These are phyloP conservation scores for Metschnikowia kunwiensis DNA, from an alignment of 805 yeast genomes.

Conservation along the genomic window DNA sequence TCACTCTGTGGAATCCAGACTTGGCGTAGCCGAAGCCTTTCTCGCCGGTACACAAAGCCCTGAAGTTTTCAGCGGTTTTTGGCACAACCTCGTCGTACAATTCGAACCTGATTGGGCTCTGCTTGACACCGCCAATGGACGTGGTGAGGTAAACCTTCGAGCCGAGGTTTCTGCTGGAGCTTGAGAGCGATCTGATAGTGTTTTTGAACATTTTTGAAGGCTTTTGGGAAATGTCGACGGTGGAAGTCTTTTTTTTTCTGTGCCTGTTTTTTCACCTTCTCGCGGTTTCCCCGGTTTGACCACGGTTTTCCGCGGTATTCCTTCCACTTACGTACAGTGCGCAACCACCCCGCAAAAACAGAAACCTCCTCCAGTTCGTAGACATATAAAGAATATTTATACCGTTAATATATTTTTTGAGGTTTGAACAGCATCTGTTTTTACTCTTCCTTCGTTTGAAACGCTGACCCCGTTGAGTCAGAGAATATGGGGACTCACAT, in stretches of 20 bases:
- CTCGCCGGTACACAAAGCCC: slow-evolving; percentile 61
- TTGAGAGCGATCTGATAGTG: slow-evolving; percentile 48
- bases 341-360: no score
- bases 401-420: no score
- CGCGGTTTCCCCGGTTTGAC: no score
- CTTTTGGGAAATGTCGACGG: neutral
- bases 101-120: slow-evolving; percentile 21
- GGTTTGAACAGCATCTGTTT: no score
- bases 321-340: no score
- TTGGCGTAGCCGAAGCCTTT: slow-evolving; percentile 42
- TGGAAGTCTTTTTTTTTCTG: no score
- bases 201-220: slow-evolving; percentile 7
- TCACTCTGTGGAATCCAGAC: slow-evolving; percentile 74
- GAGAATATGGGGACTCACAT: no score
- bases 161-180: slow-evolving; percentile 43
- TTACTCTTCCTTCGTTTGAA: no score
- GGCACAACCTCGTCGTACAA: slow-evolving; percentile 82
- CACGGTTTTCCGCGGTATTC: no score
- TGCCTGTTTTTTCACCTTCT: neutral
- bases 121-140: slow-evolving; percentile 37
- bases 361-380: no score
- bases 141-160: slow-evolving; percentile 58
- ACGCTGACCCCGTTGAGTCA: no score
- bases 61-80: slow-evolving; percentile 85
- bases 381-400: no score